Conservation (phyloP, 2,329 filamentous ascomycete species). For the Ceratocystis ficicola region DNA sequence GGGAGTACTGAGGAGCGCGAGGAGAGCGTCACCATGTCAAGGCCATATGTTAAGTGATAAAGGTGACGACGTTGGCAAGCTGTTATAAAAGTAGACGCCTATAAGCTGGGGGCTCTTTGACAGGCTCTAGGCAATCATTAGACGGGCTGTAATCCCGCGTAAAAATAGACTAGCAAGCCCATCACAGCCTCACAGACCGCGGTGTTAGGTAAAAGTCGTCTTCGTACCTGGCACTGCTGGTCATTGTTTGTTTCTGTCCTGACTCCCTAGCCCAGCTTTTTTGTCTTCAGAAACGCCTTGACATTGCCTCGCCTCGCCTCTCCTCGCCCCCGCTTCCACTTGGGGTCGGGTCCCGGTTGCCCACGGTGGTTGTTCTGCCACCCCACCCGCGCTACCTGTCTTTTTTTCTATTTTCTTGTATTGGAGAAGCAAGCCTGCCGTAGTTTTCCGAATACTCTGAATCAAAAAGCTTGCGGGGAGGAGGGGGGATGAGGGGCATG, state of each 20-base stretch:
- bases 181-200: not conserved
- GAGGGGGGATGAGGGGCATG: not conserved
- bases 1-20: not conserved
- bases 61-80: not conserved
- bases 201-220: not conserved
- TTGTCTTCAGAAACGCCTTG: not conserved
- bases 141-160: not conserved
- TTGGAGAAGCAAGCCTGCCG: not conserved
- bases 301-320: not conserved
- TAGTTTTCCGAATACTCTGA: not conserved
- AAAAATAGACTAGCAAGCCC: conserved; percentile 1
- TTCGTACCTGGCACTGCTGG: not conserved
- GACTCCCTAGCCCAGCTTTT: not conserved
- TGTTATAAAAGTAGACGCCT: not conserved
- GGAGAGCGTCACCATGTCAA: not conserved
- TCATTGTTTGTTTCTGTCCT: not conserved
- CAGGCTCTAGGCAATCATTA: not conserved
- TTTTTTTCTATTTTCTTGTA: not conserved
- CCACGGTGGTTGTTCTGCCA: not conserved
- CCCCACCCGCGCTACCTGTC: not conserved
- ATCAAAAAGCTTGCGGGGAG: not conserved
- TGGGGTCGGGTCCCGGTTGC: not conserved
- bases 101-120: not conserved
- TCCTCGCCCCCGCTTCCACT: not conserved
- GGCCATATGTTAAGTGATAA: not conserved